phyloP scores from a whole-genome alignment of 768 basidiomycete genomes.

The Pleurotus platypus region DNA sequence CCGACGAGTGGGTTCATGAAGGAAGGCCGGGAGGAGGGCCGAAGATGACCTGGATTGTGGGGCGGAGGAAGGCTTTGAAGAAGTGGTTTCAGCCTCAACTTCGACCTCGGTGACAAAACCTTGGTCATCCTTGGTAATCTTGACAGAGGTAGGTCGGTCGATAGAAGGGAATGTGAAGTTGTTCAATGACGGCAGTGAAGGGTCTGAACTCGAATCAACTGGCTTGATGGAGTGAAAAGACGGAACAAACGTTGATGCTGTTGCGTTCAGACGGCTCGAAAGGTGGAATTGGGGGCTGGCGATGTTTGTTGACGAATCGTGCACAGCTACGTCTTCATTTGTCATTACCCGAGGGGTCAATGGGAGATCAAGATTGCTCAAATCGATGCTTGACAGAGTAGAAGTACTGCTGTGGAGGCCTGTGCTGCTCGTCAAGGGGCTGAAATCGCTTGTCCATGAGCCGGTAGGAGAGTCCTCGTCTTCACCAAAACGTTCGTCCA shows the following conservation, averaged over 20 bases:
- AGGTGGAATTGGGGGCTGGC: conserved; percentile 16
- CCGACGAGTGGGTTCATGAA: conserved; percentile 36
- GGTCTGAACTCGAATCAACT: conserved; percentile 17
- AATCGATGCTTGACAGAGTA: conserved; percentile 36
- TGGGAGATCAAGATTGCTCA: conserved; percentile 39
- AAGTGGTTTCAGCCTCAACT: conserved; percentile 22
- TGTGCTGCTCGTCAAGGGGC: conserved; percentile 15
- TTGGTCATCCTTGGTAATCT: conserved; percentile 50
- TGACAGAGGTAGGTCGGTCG: conserved; percentile 33
- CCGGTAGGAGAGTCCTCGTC: conserved; percentile 15
- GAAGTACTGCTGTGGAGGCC: conserved; percentile 30
- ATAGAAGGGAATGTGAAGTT: conserved; percentile 50
- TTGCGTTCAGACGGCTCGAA: conserved; percentile 31
- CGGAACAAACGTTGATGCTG: conserved; percentile 44
- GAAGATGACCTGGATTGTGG: conserved; percentile 24
- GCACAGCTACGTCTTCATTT: conserved; percentile 33
- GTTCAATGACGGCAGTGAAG: conserved; percentile 19
- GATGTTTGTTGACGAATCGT: conserved; percentile 23
- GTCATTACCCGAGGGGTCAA: conserved; percentile 38
- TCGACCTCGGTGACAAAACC: conserved; percentile 42
- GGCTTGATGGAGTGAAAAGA: conserved; percentile 24
- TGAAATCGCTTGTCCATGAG: conserved; percentile 12
- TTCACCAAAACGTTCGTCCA: conserved; percentile 2
- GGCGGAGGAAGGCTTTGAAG: conserved; percentile 23
- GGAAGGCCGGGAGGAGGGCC: conserved; percentile 44